These are phyloP conservation scores for Sanghuangporus baumii DNA, from an alignment of 1,284 basidiomycete genomes.

Conservation along the genomic window DNA sequence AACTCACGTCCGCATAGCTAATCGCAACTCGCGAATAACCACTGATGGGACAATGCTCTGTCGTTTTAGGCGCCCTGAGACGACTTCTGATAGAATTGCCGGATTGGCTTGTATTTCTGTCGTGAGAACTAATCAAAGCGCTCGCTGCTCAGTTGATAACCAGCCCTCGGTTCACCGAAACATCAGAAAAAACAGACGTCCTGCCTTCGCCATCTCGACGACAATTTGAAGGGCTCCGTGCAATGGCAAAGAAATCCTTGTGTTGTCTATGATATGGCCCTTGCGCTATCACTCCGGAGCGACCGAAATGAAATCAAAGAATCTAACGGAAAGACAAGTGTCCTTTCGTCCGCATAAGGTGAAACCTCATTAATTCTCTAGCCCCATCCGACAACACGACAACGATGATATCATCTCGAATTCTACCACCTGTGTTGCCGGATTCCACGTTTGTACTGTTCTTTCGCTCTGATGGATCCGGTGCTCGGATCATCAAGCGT, in stretches of 20 bases:
- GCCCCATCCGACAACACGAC: background rate
- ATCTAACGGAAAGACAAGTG: background rate
- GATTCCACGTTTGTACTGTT: background rate
- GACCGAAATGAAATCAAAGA: slow-evolving; percentile 8
- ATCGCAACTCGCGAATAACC: background rate
- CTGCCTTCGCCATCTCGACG: too few species aligned
- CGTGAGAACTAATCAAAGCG: background rate
- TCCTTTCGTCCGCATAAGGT: background rate
- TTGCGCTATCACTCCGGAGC: background rate
- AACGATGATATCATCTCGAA: background rate
- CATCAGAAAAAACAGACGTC: too few species aligned
- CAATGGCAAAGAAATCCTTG: background rate
- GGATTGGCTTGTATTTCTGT: background rate
- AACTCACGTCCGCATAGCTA: background rate
- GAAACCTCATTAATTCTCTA: slow-evolving; percentile 1
- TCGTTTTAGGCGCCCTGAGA: background rate
- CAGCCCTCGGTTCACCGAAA: too few species aligned
- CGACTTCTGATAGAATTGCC: background rate
- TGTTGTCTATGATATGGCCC: background rate
- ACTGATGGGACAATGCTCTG: background rate
- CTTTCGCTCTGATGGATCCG: background rate
- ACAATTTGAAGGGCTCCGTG: too few species aligned
- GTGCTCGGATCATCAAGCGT: background rate
- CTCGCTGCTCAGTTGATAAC: too few species aligned
- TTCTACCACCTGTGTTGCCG: background rate